Evolutionary conservation across 2,329 filamentous ascomycete genomes (phyloP), one percentile per base, ranked within the genome.

Genomic region (Thielaviopsis musarum): DNA sequence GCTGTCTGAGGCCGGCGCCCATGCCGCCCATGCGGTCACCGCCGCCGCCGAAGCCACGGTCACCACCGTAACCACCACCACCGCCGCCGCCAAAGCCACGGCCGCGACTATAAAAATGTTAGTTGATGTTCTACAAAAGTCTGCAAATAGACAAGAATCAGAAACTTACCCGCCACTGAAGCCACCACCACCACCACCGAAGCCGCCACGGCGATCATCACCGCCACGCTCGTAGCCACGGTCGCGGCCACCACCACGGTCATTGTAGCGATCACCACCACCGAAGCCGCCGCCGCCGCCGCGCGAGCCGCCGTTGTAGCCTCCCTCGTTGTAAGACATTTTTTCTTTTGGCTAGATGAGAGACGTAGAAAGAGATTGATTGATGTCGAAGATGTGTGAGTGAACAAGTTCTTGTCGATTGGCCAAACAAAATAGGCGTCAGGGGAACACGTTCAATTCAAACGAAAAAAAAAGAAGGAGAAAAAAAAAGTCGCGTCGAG

Each of bases 11-110:
- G 61, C 93, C 93, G 62, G 91, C 81, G 77, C 98, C 93, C 80
- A 96, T 96, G 73, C 93, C 93, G 66, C 97, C 91, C 69, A 85
- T 84, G 93, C 93, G 98, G 76, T 89, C 84, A 68, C 93, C 93
- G 69, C 97, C 93, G 69, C 97, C 93, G 68, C 93, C 93, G 70
- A 90, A 94, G 67, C 91, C 64, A 54, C 64, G 63, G 41, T 67
- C 65, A 54, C 64, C 64, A 48, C 66, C 66, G 62, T 66, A 21
- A 10, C 45, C 65, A 67, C 60, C 57, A n/a, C 57, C 49, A 22
- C 72, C 70, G 61, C 71, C 70, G 61, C 71, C 70, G 61, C 72
- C 68, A 68, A 69, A 67, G 54, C 67, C 69, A 57, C 70, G 67
- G 58, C 69, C 49, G 45, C 52, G 63, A 54, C 62, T 62, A 51